Evolutionary conservation across 192 early-diverging fungal species (phyloP).

Genomic region (Thamnidium elegans): DNA sequence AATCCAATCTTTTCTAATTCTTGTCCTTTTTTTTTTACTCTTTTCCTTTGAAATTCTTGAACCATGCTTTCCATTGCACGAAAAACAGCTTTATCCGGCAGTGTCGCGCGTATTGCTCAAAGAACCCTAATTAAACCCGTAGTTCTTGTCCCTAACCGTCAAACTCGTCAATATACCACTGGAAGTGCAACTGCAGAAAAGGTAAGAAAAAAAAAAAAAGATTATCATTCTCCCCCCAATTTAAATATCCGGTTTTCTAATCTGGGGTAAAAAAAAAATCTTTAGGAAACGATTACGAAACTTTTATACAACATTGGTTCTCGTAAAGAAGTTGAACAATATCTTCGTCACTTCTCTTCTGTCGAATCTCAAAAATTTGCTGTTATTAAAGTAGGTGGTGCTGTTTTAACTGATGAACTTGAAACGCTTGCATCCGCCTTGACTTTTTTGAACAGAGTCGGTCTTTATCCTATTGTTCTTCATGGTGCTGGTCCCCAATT

Average conservation of each 20-base stretch:
- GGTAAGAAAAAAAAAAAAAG: slow-evolving; percentile 17
- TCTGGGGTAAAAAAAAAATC: background rate
- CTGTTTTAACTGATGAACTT: slow-evolving; percentile 93
- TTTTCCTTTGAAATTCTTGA: background rate
- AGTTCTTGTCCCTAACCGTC: background rate
- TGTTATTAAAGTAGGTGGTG: slow-evolving; percentile 97
- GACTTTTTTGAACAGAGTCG: slow-evolving; percentile 96
- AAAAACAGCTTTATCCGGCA: slow-evolving; percentile 7
- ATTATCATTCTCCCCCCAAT: background rate
- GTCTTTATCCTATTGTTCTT: slow-evolving; percentile 96
- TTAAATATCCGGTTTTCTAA: background rate
- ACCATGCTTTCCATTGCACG: slow-evolving; percentile 19
- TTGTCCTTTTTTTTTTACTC: background rate
- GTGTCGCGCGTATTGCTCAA: background rate
- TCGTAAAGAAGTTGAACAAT: slow-evolving; percentile 98
- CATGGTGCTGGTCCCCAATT: slow-evolving; percentile 98
- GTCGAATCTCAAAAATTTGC: slow-evolving; percentile 99
- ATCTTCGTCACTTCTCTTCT: slow-evolving; percentile 92
- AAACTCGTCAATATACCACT: background rate
- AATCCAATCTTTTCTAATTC: background rate
- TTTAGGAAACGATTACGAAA: slow-evolving; percentile 80
- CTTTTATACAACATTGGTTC: slow-evolving; percentile 98
- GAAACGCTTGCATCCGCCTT: slow-evolving; percentile 92
- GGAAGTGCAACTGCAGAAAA: slow-evolving; percentile 13
- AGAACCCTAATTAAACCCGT: background rate